Conservation (phyloP, 2,329 filamentous ascomycete genomes). For the Fusarium continuum region DNA sequence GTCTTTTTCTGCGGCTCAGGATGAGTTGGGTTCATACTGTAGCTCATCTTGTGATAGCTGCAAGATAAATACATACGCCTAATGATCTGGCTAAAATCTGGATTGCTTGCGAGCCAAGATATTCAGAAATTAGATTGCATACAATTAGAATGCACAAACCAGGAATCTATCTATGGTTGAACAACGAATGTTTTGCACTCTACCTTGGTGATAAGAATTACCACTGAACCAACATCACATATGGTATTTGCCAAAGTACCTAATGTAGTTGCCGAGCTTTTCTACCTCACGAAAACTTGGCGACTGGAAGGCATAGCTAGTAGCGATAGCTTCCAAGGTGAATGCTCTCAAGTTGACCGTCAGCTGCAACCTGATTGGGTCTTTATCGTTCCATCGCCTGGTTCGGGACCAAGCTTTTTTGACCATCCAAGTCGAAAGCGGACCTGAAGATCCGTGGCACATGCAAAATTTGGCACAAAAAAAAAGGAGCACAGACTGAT, state of each 20-base stretch:
- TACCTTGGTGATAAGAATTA: no score
- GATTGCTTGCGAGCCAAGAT: background rate
- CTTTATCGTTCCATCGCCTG: background rate
- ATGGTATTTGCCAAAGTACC: slow-evolving; percentile 1
- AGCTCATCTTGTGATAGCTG: background rate
- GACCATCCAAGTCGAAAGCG: slow-evolving; percentile 22
- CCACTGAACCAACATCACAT: no score
- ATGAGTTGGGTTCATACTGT: background rate
- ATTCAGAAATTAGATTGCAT: no score
- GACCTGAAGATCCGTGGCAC: slow-evolving; percentile 32
- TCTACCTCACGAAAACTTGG: slow-evolving; percentile 2
- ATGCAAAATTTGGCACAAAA: slow-evolving; percentile 2
- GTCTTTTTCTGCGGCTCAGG: background rate
- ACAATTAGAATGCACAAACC: no score
- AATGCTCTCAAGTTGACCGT: background rate
- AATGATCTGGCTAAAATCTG: background rate
- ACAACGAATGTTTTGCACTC: no score
- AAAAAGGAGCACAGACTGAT: no score
- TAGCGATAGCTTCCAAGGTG: background rate
- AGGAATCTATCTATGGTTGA: no score
- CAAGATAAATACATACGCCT: no score
- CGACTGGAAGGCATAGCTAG: background rate
- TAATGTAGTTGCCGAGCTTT: background rate
- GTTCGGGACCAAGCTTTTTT: slow-evolving; percentile 14
- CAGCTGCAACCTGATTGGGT: slow-evolving; percentile 18